These are phyloP conservation scores for Russula foetens DNA, from an alignment of 768 basidiomycete genomes.

Conservation along the genomic window DNA sequence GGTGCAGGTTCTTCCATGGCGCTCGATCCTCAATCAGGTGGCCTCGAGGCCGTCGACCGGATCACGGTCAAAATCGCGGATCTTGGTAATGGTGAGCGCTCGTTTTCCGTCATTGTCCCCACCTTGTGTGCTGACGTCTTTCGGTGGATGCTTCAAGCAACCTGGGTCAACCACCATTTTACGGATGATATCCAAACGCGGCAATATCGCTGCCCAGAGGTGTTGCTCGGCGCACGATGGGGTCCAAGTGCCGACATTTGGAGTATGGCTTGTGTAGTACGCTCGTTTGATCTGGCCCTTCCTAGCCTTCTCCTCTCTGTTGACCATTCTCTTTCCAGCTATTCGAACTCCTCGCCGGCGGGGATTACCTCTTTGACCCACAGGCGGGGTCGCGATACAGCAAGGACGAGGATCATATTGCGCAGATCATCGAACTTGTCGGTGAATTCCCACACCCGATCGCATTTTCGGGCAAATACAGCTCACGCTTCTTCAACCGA, in stretches of 20 bases:
- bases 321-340: conserved; percentile 38
- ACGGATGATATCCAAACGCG: conserved; percentile 98
- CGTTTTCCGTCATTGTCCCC: background rate
- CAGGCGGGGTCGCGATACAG: conserved; percentile 90
- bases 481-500: conserved; percentile 92
- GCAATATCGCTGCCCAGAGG: conserved; percentile 96
- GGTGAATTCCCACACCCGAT: conserved; percentile 82
- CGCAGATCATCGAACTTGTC: conserved; percentile 94
- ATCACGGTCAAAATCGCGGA: conserved; percentile 99
- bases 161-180: conserved; percentile 92
- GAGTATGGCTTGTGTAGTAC: conserved; percentile 90
- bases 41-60: conserved; percentile 38
- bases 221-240: conserved; percentile 95
- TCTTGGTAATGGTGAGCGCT: conserved; percentile 77
- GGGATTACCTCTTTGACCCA: conserved; percentile 97
- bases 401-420: conserved; percentile 96
- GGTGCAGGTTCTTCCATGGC: conserved; percentile 24
- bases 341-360: conserved; percentile 93
- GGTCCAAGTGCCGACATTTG: conserved; percentile 93
- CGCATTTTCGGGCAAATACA: conserved; percentile 88
- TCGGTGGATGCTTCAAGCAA: conserved; percentile 38
- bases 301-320: background rate
- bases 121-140: conserved; percentile 3
- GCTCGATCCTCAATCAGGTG: conserved; percentile 22
- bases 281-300: conserved; percentile 25